Evolutionary conservation across 140 eudicot genomes (phyloP), one percentile per base, ranked within the genome.

Genomic region (Senecio squalidus): DNA sequence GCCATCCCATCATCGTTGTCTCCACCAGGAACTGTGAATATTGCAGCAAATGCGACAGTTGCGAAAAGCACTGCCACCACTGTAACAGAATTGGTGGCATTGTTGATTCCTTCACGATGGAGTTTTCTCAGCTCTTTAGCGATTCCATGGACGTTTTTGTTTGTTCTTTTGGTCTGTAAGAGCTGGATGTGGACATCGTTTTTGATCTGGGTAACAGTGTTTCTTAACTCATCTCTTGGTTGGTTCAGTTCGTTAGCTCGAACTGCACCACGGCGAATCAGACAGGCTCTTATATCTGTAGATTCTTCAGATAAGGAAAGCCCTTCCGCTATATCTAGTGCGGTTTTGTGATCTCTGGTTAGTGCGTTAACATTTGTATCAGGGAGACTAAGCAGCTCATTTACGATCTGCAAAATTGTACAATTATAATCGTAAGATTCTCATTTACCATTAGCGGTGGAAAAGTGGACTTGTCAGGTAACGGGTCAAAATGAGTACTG

Each of bases 11-110:
- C 57, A 59, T 74, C 29, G 6, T 62, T 24, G 29, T 74, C 72
- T 4, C 84, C 80, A 26, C 84, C 81, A 20, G 84, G 80, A 5
- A 78, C 75, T 0, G 84, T 78, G 63, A 78, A 78, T 4, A 78
- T 74, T 20, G 84, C 84, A 2, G 81, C 81, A 27, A 78, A 78
- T 0, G 84, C 80, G n/a, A 78, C 84, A 4, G 84, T 74, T 1
- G 81, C 84, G 25, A 78, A 74, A 34, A 74, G 81, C 26, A 74
- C 80, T 14, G 81, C 84, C 46, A 78, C 84, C 59, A 78, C 84
- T 0, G 84, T 78, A 4, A 74, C 84, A 4, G 80, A 73, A 49
- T 74, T 78, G 18, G 80, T 74, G 25, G 84, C 84, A 14, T 78
- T 78, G 46, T 78, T 78, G 43, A 78, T 74, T 17, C 80, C 84